Base-by-base conservation (phyloP, 768 basidiomycete species). In the Russula ochroleuca region DNA sequence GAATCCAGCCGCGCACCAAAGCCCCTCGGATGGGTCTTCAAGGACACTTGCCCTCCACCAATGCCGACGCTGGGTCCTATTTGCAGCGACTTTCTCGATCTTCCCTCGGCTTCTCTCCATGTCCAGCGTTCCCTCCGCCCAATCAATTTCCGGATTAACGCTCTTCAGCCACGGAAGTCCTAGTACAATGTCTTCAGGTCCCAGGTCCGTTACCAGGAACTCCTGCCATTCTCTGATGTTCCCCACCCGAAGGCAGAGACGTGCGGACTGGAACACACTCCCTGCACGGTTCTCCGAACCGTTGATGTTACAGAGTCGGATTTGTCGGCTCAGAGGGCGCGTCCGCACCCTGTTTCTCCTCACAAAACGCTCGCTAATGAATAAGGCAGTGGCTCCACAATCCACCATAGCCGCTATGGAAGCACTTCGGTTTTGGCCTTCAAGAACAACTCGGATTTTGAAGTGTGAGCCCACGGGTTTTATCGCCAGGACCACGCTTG, bases 181-280 rank as follows among this genome's bases (percentile, higher is more conserved):
- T 8, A 43, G 17, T 0, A 43, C 19, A 0, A 43, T 1, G 1
- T 19, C 19, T 7, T 43, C 41, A 0, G 41, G 41, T 0, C 41
- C 41, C 3, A 43, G 3, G 1, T 43, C 8, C 1, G 41, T 43
- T 0, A 43, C 19, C 3, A 43, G 0, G 3, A 43, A 43, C 2
- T 9, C 19, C 0, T 3, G 1, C 41, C 41, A 43, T 1, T 43
- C 19, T 19, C 19, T 2, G 0, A 1, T 0, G 0, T 19, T 15
- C 8, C 19, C 41, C 0, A 43, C 8, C 0, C 0, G 8, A 9
- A 43, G 41, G 17, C 3, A 7, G 0, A 43, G 41, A 0, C 19
- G 17, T 1, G 8, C 13, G 3, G 19, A 43, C 0, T 2, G 8
- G 2, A 17, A 0, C 0, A 43, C 19, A 3, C 17, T 19, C 0